Conservation (phyloP, 495 filamentous ascomycete species). For the Parathielavia appendiculata region DNA sequence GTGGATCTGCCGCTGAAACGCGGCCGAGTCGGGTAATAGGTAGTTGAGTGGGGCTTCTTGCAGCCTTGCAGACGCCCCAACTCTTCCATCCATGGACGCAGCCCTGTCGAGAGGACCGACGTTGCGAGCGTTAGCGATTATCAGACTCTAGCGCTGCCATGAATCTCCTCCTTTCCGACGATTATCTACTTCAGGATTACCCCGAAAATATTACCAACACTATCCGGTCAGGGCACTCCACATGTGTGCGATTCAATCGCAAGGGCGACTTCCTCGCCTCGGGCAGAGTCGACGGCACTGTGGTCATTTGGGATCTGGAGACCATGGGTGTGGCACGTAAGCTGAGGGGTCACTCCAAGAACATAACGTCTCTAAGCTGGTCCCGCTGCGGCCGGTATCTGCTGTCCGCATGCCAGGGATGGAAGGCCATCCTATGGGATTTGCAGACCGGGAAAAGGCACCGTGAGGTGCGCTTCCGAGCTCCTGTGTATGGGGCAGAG, state of each 20-base stretch:
- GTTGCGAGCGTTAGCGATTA: too few relatives aligned
- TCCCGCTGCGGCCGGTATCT: conserved; percentile 86
- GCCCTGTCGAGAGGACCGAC: conserved; percentile 1
- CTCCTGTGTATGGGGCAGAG: conserved; percentile 91
- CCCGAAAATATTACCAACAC: conserved; percentile 82
- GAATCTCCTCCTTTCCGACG: conserved; percentile 50
- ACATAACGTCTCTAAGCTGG: conserved; percentile 92
- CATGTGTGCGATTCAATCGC: conserved; percentile 80
- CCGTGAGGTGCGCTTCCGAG: conserved; percentile 72
- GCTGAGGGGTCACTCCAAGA: conserved; percentile 81
- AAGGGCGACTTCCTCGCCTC: conserved; percentile 91
- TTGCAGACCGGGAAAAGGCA: conserved; percentile 58
- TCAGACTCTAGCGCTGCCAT: conserved; percentile 22
- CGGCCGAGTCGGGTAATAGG: too few relatives aligned
- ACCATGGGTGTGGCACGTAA: conserved; percentile 94
- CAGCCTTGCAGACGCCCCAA: conserved; percentile 17
- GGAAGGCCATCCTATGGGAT: conserved; percentile 95
- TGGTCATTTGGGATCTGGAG: conserved; percentile 94
- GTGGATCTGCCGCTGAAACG: conserved; percentile 6
- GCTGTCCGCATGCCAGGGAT: conserved; percentile 90
- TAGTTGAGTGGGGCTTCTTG: conserved; percentile 12
- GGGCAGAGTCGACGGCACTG: conserved; percentile 86
- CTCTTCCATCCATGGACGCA: conserved; percentile 2
- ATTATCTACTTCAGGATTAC: conserved; percentile 83
- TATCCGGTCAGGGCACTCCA: conserved; percentile 65